Conservation (phyloP, 306 rosid genomes). For the Casuarina glauca region DNA sequence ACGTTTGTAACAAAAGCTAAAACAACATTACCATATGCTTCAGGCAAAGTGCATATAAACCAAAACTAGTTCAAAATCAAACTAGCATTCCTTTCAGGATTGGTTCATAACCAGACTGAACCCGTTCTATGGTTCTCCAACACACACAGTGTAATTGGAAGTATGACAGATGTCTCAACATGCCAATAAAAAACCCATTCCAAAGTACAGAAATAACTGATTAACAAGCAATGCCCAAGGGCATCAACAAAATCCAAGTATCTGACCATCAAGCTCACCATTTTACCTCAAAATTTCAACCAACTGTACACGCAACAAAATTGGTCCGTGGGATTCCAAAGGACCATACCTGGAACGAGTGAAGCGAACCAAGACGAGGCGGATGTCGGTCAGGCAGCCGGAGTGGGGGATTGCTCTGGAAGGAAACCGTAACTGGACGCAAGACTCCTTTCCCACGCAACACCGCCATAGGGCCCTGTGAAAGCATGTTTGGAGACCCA, state of each 20-base stretch:
- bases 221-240: background rate
- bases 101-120: background rate
- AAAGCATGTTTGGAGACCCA: slow-evolving; percentile 4
- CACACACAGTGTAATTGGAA: background rate
- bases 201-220: background rate
- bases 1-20: background rate
- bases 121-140: background rate
- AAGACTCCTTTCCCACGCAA: slow-evolving; percentile 36
- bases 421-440: slow-evolving; percentile 22
- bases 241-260: background rate
- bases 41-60: background rate
- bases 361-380: slow-evolving; percentile 43
- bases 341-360: slow-evolving; percentile 56
- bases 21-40: background rate
- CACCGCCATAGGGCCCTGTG: slow-evolving; percentile 29
- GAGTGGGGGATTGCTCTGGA: slow-evolving; percentile 27
- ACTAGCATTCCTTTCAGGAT: background rate
- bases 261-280: background rate
- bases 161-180: background rate
- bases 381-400: slow-evolving; percentile 28
- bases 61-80: background rate
- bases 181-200: background rate
- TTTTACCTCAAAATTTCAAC: background rate
- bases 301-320: background rate
- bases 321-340: background rate